phyloP scores from a whole-genome alignment of 1,284 basidiomycete species.

The Tetrapyrgos nigripes region DNA sequence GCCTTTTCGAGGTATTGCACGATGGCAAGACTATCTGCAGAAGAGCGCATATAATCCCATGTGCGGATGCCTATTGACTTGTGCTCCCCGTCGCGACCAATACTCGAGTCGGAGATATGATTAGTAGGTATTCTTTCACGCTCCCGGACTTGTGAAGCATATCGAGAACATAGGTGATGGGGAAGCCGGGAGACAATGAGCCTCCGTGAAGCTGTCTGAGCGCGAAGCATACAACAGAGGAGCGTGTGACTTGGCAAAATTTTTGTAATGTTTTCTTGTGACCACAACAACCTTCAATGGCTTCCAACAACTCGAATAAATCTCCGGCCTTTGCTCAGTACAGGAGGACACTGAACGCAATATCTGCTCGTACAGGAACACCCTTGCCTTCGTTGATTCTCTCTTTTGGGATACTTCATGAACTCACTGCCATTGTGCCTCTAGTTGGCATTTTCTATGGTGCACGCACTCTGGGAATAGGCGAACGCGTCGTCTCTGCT shows the following conservation, averaged over 20 bases:
- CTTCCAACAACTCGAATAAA: neutral
- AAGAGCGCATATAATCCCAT: slow-evolving; percentile 3
- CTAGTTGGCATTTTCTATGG: slow-evolving; percentile 79
- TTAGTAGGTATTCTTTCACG: neutral
- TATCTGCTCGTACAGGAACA: slow-evolving; percentile 70
- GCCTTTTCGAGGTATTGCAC: slow-evolving; percentile 12
- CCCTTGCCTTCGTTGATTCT: slow-evolving; percentile 80
- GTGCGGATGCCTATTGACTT: slow-evolving; percentile 7
- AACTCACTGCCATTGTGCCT: slow-evolving; percentile 85
- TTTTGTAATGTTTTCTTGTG: too few relatives aligned
- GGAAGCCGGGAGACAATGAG: slow-evolving; percentile 1
- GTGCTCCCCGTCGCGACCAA: slow-evolving; percentile 8
- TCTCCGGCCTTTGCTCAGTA: slow-evolving; percentile 45
- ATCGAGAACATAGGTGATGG: neutral
- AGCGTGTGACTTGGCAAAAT: neutral
- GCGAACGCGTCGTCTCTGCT: slow-evolving; percentile 65
- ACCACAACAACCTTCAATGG: too few relatives aligned
- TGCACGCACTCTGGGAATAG: slow-evolving; percentile 74
- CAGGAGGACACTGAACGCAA: slow-evolving; percentile 55
- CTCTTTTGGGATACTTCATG: slow-evolving; percentile 88
- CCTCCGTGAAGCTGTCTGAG: slow-evolving; percentile 3
- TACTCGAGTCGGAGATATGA: neutral
- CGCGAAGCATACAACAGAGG: slow-evolving; percentile 7
- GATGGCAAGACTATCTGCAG: slow-evolving; percentile 13
- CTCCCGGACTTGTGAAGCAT: neutral